Evolutionary conservation across 257 asterid species (phyloP).

Genomic region (Nicotiana obtusifolia): DNA sequence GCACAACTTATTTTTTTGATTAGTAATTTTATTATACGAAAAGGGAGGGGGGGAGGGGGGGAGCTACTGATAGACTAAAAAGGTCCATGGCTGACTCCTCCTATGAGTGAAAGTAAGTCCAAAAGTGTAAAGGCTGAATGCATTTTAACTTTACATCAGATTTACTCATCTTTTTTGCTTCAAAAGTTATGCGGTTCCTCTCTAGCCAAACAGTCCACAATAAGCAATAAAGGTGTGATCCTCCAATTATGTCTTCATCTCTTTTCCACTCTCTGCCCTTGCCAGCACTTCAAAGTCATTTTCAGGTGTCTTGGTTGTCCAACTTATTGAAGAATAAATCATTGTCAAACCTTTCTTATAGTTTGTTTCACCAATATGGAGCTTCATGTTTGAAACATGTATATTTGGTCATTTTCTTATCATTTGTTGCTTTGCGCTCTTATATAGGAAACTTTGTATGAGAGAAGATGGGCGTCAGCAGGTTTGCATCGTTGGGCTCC

Average conservation of each 20-base stretch:
- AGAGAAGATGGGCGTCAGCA: slow-evolving; percentile 98
- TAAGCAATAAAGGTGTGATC: background rate
- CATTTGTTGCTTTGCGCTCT: background rate
- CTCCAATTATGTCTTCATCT: background rate
- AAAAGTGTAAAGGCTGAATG: background rate
- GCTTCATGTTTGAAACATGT: background rate
- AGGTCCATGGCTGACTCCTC: background rate
- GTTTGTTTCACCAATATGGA: background rate
- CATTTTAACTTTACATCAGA: background rate
- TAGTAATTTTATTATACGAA: background rate
- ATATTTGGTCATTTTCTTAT: background rate
- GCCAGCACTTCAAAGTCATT: background rate
- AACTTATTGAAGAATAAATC: background rate
- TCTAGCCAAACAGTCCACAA: background rate
- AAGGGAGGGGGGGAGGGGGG: background rate
- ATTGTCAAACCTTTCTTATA: background rate
- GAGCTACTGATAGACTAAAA: background rate
- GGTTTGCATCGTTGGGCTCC: slow-evolving; percentile 98
- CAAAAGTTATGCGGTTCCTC: background rate
- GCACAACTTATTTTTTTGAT: background rate
- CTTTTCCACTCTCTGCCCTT: background rate
- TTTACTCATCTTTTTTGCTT: background rate
- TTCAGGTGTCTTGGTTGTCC: background rate
- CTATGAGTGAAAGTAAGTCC: background rate
- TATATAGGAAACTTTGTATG: slow-evolving; percentile 86